phyloP scores from a whole-genome alignment of 179 eudicot genomes.

The Gypsophila paniculata region DNA sequence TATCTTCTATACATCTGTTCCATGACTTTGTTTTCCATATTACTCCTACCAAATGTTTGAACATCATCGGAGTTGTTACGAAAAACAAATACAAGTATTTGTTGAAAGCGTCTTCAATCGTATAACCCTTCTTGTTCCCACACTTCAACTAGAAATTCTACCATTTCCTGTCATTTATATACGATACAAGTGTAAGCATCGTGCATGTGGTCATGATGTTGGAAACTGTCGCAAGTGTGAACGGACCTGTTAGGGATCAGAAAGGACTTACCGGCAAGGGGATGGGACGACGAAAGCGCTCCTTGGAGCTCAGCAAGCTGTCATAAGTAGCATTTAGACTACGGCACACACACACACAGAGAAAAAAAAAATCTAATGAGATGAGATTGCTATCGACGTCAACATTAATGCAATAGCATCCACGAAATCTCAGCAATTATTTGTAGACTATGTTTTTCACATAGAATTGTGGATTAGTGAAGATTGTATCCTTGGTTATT shows the following conservation, averaged over 20 bases:
- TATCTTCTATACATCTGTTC: constrained; percentile 18
- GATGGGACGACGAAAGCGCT: constrained; percentile 50
- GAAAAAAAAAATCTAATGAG: constrained; percentile 11
- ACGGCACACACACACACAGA: constrained; percentile 16
- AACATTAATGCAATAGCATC: neutral
- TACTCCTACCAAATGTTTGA: neutral
- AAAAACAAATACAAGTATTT: constrained; percentile 9
- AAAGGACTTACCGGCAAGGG: constrained; percentile 62
- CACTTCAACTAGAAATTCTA: constrained; percentile 60
- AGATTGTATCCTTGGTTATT: neutral
- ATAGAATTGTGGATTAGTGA: neutral
- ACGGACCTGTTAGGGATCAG: neutral
- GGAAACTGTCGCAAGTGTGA: neutral
- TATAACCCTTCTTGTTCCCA: constrained; percentile 77
- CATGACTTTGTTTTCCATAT: constrained; percentile 18
- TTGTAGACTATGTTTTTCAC: neutral
- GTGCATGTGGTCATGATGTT: neutral
- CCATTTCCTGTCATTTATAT: constrained; percentile 56
- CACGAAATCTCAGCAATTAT: neutral
- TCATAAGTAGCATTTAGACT: constrained; percentile 67
- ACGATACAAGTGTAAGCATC: constrained; percentile 16
- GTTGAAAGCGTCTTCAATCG: constrained; percentile 28
- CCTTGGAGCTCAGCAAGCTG: constrained; percentile 56
- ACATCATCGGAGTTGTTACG: neutral
- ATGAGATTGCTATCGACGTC: neutral